Evolutionary conservation across 352 stramenopile genomes (phyloP), one percentile per base, ranked within the genome.

Genomic region (Phytophthora fragariae): DNA sequence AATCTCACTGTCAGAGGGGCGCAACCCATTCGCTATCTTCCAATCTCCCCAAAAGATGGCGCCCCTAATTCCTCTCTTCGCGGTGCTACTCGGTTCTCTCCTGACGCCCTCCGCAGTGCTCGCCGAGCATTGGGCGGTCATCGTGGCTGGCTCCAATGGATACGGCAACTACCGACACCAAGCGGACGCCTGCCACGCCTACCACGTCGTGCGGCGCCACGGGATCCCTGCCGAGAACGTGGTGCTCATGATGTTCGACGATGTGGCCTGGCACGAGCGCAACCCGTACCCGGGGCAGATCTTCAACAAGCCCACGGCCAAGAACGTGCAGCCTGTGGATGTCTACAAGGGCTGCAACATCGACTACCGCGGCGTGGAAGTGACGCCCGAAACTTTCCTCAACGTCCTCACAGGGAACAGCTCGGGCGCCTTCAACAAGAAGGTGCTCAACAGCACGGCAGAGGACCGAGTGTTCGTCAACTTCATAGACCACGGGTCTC

Each of bases 91-190:
- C 33, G 55, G 39, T 31, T 49, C 64, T 2, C 61, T 81, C 47
- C 57, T 80, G 11, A 21, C 65, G 17, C 31, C 69, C 19, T 44
- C 55, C 17, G 41, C 19, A 6, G 59, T 65, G 17, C 12, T 58
- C 5, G 85, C 81, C 6, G 83, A 96, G 66, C 91, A 97, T 73
- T 98, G 92, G 92, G 94, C 92, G 6, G 81, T 98, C 41, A 97
- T 98, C 66, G 90, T 98, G 37, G 91, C 85, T 1, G 92, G 93
- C 29, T 98, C 91, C 31, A 84, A 74, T 27, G 92, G 93, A 57
- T 98, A 95, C 80, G 87, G 76, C 68, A 98, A 98, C 85, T 98
- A 98, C 79, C 80, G 92, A 31, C 94, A 98, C 80, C 92, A 98
- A 60, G 83, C 93, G 9, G 92, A 98, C 73, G 89, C 80, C 24